Evolutionary conservation across 2,329 filamentous ascomycete genomes (phyloP).

Genomic region (Aureobasidium sp.): DNA sequence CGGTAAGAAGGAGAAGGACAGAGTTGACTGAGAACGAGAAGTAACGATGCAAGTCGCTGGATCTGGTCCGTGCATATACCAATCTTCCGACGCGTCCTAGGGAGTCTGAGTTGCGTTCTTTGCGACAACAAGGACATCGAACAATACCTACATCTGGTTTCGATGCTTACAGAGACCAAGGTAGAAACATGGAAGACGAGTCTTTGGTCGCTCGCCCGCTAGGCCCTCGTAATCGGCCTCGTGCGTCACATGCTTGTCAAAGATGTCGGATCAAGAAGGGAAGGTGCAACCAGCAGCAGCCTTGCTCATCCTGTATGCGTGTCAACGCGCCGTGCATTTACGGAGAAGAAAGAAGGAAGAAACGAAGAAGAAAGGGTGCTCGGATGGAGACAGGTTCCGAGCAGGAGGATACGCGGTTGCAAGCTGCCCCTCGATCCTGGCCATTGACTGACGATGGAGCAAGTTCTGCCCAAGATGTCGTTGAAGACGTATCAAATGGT

Average conservation of each 20-base stretch:
- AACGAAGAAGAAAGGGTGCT: not conserved
- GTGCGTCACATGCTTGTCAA: slow-evolving; percentile 10
- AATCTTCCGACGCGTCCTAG: not conserved
- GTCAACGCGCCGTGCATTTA: not conserved
- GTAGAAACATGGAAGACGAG: not conserved
- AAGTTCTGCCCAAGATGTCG: not conserved
- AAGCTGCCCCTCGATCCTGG: not conserved
- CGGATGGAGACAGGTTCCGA: not conserved
- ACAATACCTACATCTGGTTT: not conserved
- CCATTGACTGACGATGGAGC: not conserved
- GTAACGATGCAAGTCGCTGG: not conserved
- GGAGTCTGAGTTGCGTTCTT: not conserved
- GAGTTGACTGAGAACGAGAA: not conserved
- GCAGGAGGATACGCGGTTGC: not conserved
- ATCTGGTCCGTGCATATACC: not conserved
- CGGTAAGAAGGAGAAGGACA: not conserved
- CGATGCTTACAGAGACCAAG: not conserved
- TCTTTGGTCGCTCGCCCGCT: not conserved
- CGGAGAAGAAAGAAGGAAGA: not conserved
- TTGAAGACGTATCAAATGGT: not conserved
- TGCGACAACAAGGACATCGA: not conserved
- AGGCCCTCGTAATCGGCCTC: not conserved
- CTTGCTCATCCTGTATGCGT: slow-evolving; percentile 8
- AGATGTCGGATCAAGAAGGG: slow-evolving; percentile 2
- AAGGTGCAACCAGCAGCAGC: slow-evolving; percentile 7